Conservation (phyloP, 1,284 basidiomycete genomes). For the Paramarasmius palmivorus region DNA sequence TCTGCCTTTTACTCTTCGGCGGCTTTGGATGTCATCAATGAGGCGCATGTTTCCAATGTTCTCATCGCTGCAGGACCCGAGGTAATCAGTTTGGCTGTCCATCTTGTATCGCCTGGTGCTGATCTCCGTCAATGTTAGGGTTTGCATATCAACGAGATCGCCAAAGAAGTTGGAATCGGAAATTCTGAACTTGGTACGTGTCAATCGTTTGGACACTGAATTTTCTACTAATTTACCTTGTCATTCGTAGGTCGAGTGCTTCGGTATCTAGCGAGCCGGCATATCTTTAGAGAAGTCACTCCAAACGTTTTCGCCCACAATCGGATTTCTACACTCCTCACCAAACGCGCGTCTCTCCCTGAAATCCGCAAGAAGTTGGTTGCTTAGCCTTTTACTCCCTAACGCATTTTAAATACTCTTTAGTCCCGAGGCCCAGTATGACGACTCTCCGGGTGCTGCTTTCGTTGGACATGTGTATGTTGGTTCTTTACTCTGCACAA, state of each 20-base stretch:
- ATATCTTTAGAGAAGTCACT: constrained; percentile 28
- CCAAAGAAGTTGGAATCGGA: constrained; percentile 5
- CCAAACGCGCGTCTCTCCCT: constrained; percentile 17
- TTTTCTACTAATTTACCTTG: not conserved
- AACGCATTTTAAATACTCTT: not conserved
- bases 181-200: constrained; percentile 9
- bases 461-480: constrained; percentile 6
- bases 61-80: constrained; percentile 1
- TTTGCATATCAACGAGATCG: constrained; percentile 9
- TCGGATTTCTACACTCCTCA: constrained; percentile 15
- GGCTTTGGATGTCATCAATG: constrained; percentile 4
- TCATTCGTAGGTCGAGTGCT: not conserved
- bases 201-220: not conserved
- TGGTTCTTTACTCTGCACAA: not conserved
- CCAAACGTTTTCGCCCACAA: constrained; percentile 28
- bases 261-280: constrained; percentile 9
- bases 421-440: constrained; percentile 5
- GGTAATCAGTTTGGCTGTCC: not conserved
- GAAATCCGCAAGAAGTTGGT: constrained; percentile 16
- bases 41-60: constrained; percentile 3
- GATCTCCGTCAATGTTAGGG: not conserved
- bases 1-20: constrained; percentile 1
- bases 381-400: not conserved
- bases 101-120: not conserved
- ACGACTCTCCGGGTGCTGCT: constrained; percentile 8